Evolutionary conservation across 306 rosid genomes (phyloP), one percentile per base, ranked within the genome.

Genomic region (Fragaria iinumae): DNA sequence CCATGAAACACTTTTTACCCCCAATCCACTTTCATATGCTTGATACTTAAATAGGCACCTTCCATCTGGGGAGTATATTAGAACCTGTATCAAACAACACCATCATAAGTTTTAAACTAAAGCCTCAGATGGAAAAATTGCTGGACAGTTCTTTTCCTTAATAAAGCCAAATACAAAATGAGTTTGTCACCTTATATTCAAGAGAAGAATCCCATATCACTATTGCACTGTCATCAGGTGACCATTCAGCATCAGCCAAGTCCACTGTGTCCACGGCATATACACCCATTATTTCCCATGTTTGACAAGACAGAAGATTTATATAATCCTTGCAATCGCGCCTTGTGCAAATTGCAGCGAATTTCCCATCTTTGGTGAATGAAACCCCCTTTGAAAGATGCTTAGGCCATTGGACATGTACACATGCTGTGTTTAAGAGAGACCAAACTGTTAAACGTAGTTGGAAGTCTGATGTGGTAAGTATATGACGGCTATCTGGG

Each of bases 171-270:
- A 55, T 36, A 17, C 49, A 48, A 64, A 71, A 67, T 11, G 44
- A 72, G 56, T 41, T 20, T 12, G 53, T 80, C 72, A 95, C 98
- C 97, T 95, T 95, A 82, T 92, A 95, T 41, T 95, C 98, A 53
- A 95, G 97, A 66, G 97, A 86, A 1, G 98, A 92, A 84, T 95
- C 98, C 98, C 98, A 95, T 55, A 92, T 80, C 75, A 95, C 97
- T n/a, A 95, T 84, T 72, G 98, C 86, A 82, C 97, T 95, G 86
- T 95, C 98, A 77, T 92, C 98, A 32, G 98, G 98, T n/a, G 98
- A 95, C 97, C 98, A 95, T 88, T 88, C 93, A 14, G 84, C 77
- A 79, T 95, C 98, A 74, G 93, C 96, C 89, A 95, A 87, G 83
- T 95, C 98, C 80, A 84, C 81, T 9, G 98, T 95, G 82, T 92